Base-by-base conservation (phyloP, 192 early-diverging fungal species). In the Rhizophagus clarus region DNA sequence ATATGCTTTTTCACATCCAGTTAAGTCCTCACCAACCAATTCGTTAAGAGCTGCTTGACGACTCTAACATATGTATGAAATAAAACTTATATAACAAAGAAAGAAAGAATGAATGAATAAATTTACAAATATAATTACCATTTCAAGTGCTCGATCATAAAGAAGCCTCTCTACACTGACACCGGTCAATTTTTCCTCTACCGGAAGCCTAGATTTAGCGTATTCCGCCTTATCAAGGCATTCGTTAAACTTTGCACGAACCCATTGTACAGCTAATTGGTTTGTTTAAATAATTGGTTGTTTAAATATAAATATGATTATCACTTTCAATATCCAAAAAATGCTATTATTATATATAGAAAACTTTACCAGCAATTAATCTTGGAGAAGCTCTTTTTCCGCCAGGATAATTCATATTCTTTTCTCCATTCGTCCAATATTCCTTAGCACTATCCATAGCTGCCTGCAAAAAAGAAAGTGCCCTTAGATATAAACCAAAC, bases 221-320 rank as follows among this genome's bases (percentile, higher is more conserved):
- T 85, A 82, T 81, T 96, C 92, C 0, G 96, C 97, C 7, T 91
- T 87, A 20, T 97, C 96, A 12, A 97, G 80, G 69, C 95, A 97
- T 68, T 93, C 94, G 85, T 99, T 97, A 81, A 97, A 99, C 75
- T 93, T 90, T 68, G 89, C 90, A 28, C 95, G 91, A 72, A 97
- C 93, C 95, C 95, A 98, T 79, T 97, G 94, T 11, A 98, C 96
- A 1, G 87, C 90, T 26, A 82, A 81, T 74, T 92, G 9, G 11
- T 94, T 66, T 90, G 61, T 28, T 63, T 83, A n/a, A n/a, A n/a
- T n/a, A n/a, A n/a, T n/a, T n/a, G n/a, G n/a, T 66, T 90, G 61
- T 28, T 63, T 83, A 83, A 24, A 86, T 83, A n/a, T 71, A 69
- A 17, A 17, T 69, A 34, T 40, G 37, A n/a, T 34, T 22, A 37